Evolutionary conservation across 2,329 filamentous ascomycete species (phyloP), one percentile per base, ranked within the genome.

Genomic region (Colletotrichum spinosum): DNA sequence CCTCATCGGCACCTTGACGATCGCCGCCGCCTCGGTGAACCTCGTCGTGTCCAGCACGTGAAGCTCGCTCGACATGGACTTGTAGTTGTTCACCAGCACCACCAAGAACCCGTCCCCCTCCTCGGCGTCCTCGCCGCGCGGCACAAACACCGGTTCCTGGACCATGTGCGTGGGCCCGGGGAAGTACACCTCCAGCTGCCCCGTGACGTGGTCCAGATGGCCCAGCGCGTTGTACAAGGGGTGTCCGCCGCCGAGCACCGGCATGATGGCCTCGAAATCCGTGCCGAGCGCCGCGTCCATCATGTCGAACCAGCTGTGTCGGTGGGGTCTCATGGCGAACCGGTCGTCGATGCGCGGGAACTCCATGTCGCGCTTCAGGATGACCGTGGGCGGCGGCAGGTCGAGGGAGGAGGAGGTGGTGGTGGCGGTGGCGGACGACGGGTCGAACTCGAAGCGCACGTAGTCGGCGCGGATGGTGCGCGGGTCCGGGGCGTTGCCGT

Each of bases 101-200:
- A 81, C 74, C 64, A 69, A 71, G 63, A 77, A 81, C 1, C 80
- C 80, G 35, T 81, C 78, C 0, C 77, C 79, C 62, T 81, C 80
- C 2, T 44, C 57, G 0, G 71, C 74, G 13, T 73, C 72, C 1
- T 73, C 72, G 0, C 69, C 68, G 12, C 75, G 68, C 0, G 80
- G 79, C 6, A 82, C 75, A 49, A 82, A 82, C 0, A 79, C 74
- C 0, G 80, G 80, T 49, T 83, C 81, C 68, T 82, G 79, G 15
- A 81, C 76, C 7, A 76, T 73, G n/a, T 74, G 75, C 38, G 64
- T 74, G 0, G 25, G 58, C 0, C 77, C 77, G 0, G 77, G 73
- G 35, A 72, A 77, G 54, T 79, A 81, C 8, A 72, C 68, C 42
- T 74, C 67, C 8, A 70, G 63, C 10, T 65, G 41, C 0, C 72